Base-by-base conservation (phyloP, 2,329 filamentous ascomycete genomes). In the Fusarium sp. region DNA sequence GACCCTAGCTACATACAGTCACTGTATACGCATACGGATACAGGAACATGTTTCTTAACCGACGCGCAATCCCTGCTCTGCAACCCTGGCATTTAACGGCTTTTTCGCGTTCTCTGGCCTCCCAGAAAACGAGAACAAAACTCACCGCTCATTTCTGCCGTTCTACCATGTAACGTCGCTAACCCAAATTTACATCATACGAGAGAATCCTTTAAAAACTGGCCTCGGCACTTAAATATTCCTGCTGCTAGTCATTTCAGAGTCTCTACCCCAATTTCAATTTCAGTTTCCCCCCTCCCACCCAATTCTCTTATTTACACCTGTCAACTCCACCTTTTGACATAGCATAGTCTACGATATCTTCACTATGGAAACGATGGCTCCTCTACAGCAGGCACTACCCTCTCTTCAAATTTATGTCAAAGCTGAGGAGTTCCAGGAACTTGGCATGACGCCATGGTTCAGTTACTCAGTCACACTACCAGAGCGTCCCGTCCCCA, bases 381-480 rank as follows among this genome's bases (percentile, higher is more conserved):
- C 66, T 23, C 56, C 49, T 20, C n/a, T 68, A 25, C n/a, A 57
- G 9, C 31, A 58, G 6, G 52, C 60, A 3, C 33, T 69, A 5
- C 48, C 56, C n/a, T 15, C 52, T 17, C 31, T 69, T 8, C 18
- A 69, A 2, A 31, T 69, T 21, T 51, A 20, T 4, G 3, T 69
- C 10, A 47, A 6, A 9, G 37, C 46, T 29, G 54, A 66, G 21
- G 46, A 69, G 11, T 27, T 56, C 11, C 58, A 69, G 18, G 49
- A 57, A 18, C 21, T 69, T 14, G 66, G 66, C 33, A 51, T 69
- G 58, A 67, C 57, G 23, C 67, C 67, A 18, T 69, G 66, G 66
- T 69, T 69, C 45, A 69, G 62, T 14, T 69, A 69, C 54, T 57
- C 58, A 4, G 67, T 69, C 11, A 69, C 66, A 13, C 36, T 67